Evolutionary conservation across 805 yeast genomes (phyloP).

Genomic region (Cyberlindnera mycetangii): DNA sequence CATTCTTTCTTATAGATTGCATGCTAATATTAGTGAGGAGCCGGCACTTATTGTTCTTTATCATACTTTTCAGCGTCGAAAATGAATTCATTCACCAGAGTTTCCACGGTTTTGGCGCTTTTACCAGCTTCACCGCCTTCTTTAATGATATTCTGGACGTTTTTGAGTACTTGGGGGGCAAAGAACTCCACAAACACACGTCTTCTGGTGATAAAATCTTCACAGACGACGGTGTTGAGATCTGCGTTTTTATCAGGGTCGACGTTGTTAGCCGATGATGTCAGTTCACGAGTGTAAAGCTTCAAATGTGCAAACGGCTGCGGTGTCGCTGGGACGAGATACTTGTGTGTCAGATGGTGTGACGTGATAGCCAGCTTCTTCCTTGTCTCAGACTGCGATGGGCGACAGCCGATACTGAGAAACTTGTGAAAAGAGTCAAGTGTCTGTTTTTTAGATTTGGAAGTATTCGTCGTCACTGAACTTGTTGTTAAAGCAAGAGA

Average conservation of each 20-base stretch:
- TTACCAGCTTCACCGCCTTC: constrained; percentile 77
- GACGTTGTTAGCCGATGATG: constrained; percentile 9
- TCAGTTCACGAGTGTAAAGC: constrained; percentile 46
- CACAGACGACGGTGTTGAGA: constrained; percentile 49
- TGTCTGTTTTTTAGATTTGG: constrained; percentile 23
- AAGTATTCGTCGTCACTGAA: constrained; percentile 21
- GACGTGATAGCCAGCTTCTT: constrained; percentile 20
- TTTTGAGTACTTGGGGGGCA: constrained; percentile 43
- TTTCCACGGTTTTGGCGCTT: constrained; percentile 33
- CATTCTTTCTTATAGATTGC: no score
- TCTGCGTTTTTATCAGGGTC: constrained; percentile 28
- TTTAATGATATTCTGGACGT: constrained; percentile 48
- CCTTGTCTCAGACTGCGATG: constrained; percentile 20
- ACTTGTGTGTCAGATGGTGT: constrained; percentile 50
- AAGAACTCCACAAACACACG: constrained; percentile 54
- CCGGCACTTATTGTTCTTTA: constrained; percentile 1
- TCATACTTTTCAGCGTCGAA: constrained; percentile 7
- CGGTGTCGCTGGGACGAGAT: constrained; percentile 53
- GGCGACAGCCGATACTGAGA: constrained; percentile 39
- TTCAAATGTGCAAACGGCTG: constrained; percentile 65
- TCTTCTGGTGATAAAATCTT: constrained; percentile 56
- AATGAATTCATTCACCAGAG: constrained; percentile 12
- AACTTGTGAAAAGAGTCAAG: constrained; percentile 40
- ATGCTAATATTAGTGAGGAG: no score
- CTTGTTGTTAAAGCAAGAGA: constrained; percentile 34